These are phyloP conservation scores for Paramecium bursaria DNA, from an alignment of 73 alveolate genomes.

Conservation along the genomic window DNA sequence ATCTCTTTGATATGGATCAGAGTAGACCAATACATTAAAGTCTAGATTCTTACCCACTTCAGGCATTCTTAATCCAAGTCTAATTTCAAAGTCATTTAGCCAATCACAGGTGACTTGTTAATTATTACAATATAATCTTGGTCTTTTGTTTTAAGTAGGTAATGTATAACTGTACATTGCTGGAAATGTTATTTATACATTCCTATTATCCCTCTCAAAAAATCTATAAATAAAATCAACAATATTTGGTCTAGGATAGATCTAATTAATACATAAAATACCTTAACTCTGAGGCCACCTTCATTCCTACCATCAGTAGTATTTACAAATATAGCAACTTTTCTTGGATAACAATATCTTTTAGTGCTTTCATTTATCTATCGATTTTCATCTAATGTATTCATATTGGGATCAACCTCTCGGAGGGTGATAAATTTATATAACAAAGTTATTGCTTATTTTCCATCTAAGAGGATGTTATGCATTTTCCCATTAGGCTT, in stretches of 20 bases:
- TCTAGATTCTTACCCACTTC: background rate
- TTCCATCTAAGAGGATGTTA: constrained; percentile 17
- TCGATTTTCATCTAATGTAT: background rate
- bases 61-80: constrained; percentile 2
- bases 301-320: constrained; percentile 39
- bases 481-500: background rate
- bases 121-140: constrained; percentile 27
- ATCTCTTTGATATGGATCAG: constrained; percentile 32
- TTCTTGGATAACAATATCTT: constrained; percentile 35
- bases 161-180: constrained; percentile 34
- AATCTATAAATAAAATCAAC: constrained; percentile 40
- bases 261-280: too few species aligned
- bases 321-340: constrained; percentile 47
- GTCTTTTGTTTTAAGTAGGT: constrained; percentile 46
- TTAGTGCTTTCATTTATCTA: background rate
- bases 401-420: background rate
- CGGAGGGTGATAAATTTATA: constrained; percentile 22
- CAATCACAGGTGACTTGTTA: background rate
- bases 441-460: constrained; percentile 3
- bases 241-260: background rate
- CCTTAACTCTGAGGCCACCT: constrained; percentile 52
- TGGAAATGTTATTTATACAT: constrained; percentile 35
- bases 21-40: constrained; percentile 6
- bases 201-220: constrained; percentile 56
- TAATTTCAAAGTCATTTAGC: constrained; percentile 45